These are phyloP conservation scores for Cladosporium austrohemisphaericum DNA, from an alignment of 2,329 filamentous ascomycete species.

Conservation along the genomic window DNA sequence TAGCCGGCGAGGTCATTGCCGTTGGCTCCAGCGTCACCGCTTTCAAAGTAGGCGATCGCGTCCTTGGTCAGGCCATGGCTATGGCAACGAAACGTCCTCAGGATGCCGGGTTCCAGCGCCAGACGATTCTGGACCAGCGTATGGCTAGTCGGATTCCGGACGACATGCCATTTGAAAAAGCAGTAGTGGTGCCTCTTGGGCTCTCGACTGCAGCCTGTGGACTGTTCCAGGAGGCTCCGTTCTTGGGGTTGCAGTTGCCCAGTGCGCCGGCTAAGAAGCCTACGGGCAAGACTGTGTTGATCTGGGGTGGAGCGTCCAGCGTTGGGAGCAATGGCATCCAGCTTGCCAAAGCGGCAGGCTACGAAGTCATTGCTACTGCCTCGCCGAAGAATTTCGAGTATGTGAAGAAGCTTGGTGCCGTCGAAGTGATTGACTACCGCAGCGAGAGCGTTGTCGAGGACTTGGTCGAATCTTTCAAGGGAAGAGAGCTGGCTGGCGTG, in stretches of 20 bases:
- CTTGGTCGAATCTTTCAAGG: constrained; percentile 30
- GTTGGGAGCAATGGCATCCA: constrained; percentile 49
- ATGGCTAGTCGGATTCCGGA: constrained; percentile 18
- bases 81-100: constrained; percentile 16
- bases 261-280: constrained; percentile 17
- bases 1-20: constrained; percentile 28
- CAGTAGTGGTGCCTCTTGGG: constrained; percentile 21
- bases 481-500: constrained; percentile 32
- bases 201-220: constrained; percentile 23
- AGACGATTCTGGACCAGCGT: constrained; percentile 18
- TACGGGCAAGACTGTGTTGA: constrained; percentile 36
- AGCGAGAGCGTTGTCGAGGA: constrained; percentile 18
- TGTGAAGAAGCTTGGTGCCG: constrained; percentile 44
- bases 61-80: constrained; percentile 21
- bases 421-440: constrained; percentile 44
- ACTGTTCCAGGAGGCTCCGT: constrained; percentile 20
- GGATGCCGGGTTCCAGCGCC: constrained; percentile 22
- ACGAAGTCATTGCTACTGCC: constrained; percentile 44
- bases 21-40: constrained; percentile 27
- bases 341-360: constrained; percentile 36
- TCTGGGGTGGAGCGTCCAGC: constrained; percentile 52
- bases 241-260: constrained; percentile 17
- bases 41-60: constrained; percentile 28
- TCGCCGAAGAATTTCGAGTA: constrained; percentile 44
- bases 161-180: constrained; percentile 21